Conservation (phyloP, 2,329 filamentous ascomycete genomes). For the Penicillium brevicompactum region DNA sequence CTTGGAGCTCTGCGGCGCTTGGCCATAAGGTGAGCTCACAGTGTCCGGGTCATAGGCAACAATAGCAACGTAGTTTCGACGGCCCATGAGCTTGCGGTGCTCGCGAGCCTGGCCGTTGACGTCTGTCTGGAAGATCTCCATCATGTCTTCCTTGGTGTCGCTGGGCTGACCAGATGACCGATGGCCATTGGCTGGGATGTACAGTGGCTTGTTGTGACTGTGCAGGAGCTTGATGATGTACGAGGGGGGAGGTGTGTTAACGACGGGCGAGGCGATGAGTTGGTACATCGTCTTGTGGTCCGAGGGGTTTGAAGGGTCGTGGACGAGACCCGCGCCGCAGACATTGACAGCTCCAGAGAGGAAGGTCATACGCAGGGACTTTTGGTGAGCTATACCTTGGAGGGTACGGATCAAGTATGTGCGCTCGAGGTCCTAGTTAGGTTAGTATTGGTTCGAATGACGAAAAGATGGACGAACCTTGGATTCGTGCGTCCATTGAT, state of each 20-base stretch:
- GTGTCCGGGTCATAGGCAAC: constrained; percentile 92
- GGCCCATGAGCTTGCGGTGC: constrained; percentile 87
- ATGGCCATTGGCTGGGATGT: constrained; percentile 86
- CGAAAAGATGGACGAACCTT: constrained; percentile 58
- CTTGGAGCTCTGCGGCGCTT: constrained; percentile 23
- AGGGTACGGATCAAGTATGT: constrained; percentile 96
- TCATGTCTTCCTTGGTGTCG: constrained; percentile 99
- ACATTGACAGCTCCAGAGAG: constrained; percentile 87
- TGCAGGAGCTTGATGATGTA: constrained; percentile 96
- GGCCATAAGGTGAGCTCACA: constrained; percentile 53
- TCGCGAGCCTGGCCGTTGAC: constrained; percentile 81
- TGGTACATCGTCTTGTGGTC: constrained; percentile 99
- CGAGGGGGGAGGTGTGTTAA: constrained; percentile 79
- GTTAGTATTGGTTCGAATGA: neutral
- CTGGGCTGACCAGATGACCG: constrained; percentile 66
- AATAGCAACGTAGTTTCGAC: constrained; percentile 88
- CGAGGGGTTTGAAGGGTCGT: constrained; percentile 85
- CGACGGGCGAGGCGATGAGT: constrained; percentile 88
- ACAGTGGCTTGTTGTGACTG: constrained; percentile 81
- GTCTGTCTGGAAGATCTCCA: constrained; percentile 98
- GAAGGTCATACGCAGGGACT: constrained; percentile 95
- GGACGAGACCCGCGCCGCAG: constrained; percentile 88
- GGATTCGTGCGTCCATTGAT: constrained; percentile 97
- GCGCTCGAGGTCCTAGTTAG: constrained; percentile 75
- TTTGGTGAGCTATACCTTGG: constrained; percentile 92